A percentile compares a stretch with the other conserved stretches of the same genome.
These are phyloP conservation scores for Calonectria hawksworthii DNA, from an alignment of 2,329 filamentous ascomycete species.

Conservation along the genomic window DNA sequence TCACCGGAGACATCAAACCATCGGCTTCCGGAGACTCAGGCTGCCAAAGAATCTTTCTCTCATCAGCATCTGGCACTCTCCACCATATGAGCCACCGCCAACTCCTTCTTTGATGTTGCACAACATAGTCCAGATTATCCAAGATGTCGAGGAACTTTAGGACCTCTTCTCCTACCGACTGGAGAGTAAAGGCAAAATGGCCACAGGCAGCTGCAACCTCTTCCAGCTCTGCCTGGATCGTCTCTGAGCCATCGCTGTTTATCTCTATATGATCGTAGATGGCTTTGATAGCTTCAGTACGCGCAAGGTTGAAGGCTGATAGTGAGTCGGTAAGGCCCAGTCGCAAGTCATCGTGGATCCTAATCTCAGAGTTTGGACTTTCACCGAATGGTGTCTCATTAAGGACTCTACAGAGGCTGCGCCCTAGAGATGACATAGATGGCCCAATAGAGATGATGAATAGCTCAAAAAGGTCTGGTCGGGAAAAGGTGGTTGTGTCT, in stretches of 20 bases:
- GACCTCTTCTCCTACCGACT: constrained; percentile 92
- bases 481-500: not conserved
- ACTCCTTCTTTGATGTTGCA: constrained; percentile 71
- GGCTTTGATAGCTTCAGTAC: constrained; percentile 84
- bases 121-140: constrained; percentile 83
- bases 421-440: constrained; percentile 33
- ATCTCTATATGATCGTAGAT: constrained; percentile 86
- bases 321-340: constrained; percentile 84
- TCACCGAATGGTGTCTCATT: constrained; percentile 46
- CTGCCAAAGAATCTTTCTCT: constrained; percentile 25
- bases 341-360: constrained; percentile 85
- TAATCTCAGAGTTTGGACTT: constrained; percentile 59
- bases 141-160: constrained; percentile 84
- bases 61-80: constrained; percentile 52
- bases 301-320: constrained; percentile 92
- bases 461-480: constrained; percentile 32
- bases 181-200: constrained; percentile 92
- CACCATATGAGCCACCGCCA: constrained; percentile 92
- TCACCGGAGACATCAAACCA: constrained; percentile 29
- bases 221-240: constrained; percentile 85
- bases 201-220: constrained; percentile 97
- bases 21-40: constrained; percentile 52
- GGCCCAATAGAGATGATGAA: constrained; percentile 35
- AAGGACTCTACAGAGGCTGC: constrained; percentile 29
- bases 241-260: constrained; percentile 63